Evolutionary conservation across 2,329 filamentous ascomycete species (phyloP), one percentile per base, ranked within the genome.

Genomic region (Ophiostoma pallidulum): DNA sequence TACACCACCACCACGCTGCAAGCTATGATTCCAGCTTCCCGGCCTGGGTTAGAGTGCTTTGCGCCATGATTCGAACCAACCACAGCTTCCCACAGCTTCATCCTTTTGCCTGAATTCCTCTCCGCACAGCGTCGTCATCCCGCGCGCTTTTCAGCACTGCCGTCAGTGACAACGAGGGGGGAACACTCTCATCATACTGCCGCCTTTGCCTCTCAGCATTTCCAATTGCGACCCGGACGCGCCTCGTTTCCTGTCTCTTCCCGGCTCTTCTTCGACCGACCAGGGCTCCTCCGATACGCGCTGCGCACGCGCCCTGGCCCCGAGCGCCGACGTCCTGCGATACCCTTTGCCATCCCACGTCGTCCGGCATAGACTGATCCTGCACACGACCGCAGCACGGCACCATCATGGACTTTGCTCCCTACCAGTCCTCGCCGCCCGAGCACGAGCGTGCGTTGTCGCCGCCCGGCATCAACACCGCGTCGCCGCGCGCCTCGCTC

Each of bases 401-500:
- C 12, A 19, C 26, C 51, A 69, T 58, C 48, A 92, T 92, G 86
- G 86, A 96, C 70, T 98, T 97, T 64, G 92, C 92, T 39, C 92
- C 92, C 32, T 98, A 97, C 69, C 92, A 97, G 71, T 91, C 91
- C 65, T 84, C 84, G 41, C 84, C 85, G 14, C 92, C 92, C 9
- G 90, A 97, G 69, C 76, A 84, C 58, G 79, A 81, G 56, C 86
- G 91, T 59, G 80, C 84, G 45, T 75, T 89, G 62, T 94, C 87
- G 18, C 87, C 89, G 45, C 75, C 81, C 10, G 36, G n/a, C 41
- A 66, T 68, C 54, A 59, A 60, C 51, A 56, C 62, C 46, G 58
- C 67, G 9, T 78, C 75, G 24, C 76, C 77, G 19, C 78, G 70
- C 55, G 65, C 72, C 55, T 77, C 84, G 63, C 66, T 81, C 71